Evolutionary conservation across 2,329 filamentous ascomycete species (phyloP), one percentile per base, ranked within the genome.

Genomic region (Ophiostoma perfectum): DNA sequence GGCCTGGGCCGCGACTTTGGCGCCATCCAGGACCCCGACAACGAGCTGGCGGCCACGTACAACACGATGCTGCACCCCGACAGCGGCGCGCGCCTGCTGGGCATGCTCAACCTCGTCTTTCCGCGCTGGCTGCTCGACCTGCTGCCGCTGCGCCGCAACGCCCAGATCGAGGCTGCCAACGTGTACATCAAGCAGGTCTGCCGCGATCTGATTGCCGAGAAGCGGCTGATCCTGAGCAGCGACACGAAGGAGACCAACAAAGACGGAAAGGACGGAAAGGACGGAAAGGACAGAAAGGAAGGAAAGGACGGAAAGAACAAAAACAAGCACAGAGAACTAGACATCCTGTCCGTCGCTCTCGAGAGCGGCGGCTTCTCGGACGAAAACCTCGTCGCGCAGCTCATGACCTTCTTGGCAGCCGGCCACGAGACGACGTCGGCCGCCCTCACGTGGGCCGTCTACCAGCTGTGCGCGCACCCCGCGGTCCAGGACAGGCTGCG

Each of bases 341-440:
- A 96, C 76, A 95, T 97, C 69, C 81, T 96, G 45, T 92, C 89
- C 0, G 90, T 94, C 0, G 92, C 92, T 16, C 81, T 96, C 64
- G 85, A 89, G 75, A 92, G 88, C 52, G 90, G 90, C 64, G 86
- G 82, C 5, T 95, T 96, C 78, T 84, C 80, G 12, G 91, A 95
- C 71, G 90, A 92, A 65, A 87, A 92, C 70, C 84, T 96, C n/a
- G 86, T 92, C 47, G 90, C 95, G 76, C 92, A 96, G 78, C 85
- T 95, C 75, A 95, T 96, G 91, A 96, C 91, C 0, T 95, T 96
- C 80, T 84, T 96, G 5, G 90, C 89, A 0, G 92, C 92, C 0
- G 89, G 89, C 36, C 91, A 94, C 76, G 90, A 94, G 78, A 94
- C 91, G 0, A 93, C 90, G 0, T 87, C 91, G 0, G 84, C 88